Evolutionary conservation across 371 early-diverging fungal genomes (phyloP).

Genomic region (Lichtheimia ornata): DNA sequence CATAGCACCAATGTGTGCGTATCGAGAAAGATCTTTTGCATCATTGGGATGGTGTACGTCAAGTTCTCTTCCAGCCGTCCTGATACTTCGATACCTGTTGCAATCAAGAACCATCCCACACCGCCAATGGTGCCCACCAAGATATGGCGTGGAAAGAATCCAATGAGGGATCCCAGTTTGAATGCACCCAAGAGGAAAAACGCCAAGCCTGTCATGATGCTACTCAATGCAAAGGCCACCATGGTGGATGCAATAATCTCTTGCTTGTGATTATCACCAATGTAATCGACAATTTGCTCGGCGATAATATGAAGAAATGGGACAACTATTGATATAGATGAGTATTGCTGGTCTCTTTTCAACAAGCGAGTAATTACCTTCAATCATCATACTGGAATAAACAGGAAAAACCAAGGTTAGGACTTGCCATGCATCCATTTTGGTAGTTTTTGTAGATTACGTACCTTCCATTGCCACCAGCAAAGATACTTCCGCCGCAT

Average conservation of each 20-base stretch:
- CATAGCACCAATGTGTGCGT: slow-evolving; percentile 72
- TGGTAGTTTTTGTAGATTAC: slow-evolving; percentile 16
- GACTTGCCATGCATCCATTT: no score
- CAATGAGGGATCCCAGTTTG: slow-evolving; percentile 77
- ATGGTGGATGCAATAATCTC: slow-evolving; percentile 87
- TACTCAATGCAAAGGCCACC: slow-evolving; percentile 82
- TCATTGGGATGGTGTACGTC: slow-evolving; percentile 51
- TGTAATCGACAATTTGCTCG: slow-evolving; percentile 63
- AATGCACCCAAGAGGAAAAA: slow-evolving; percentile 88
- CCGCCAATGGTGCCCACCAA: slow-evolving; percentile 96
- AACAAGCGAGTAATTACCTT: slow-evolving; percentile 6
- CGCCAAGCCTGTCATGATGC: slow-evolving; percentile 84
- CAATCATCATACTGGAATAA: slow-evolving; percentile 11
- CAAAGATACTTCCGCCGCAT: slow-evolving; percentile 83
- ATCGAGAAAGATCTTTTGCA: slow-evolving; percentile 60
- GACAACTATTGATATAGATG: neutral
- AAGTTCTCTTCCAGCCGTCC: slow-evolving; percentile 62
- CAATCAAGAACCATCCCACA: slow-evolving; percentile 91
- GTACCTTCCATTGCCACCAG: slow-evolving; percentile 88
- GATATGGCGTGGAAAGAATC: slow-evolving; percentile 95
- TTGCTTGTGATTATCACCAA: slow-evolving; percentile 61
- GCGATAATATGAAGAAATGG: slow-evolving; percentile 39
- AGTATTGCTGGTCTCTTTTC: no score
- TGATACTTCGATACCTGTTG: slow-evolving; percentile 91
- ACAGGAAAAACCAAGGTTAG: neutral